Evolutionary conservation across 208 protist species (phyloP).

Genomic region (Trypanosoma vivax): DNA sequence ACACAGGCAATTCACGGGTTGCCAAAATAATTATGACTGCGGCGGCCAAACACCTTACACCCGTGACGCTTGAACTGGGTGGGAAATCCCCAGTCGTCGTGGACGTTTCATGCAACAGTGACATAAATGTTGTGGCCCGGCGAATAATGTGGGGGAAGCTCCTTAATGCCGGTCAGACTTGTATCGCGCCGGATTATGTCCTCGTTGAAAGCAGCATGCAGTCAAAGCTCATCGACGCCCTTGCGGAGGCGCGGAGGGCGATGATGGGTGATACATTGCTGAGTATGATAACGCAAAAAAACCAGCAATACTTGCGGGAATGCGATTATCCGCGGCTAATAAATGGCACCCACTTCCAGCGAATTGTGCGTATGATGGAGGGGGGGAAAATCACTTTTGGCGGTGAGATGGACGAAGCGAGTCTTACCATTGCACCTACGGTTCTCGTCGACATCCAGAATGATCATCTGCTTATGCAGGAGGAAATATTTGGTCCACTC

Average conservation of each 20-base stretch:
- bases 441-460: constrained; percentile 55
- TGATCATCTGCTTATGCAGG: constrained; percentile 37
- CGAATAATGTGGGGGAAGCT: constrained; percentile 72
- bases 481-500: constrained; percentile 94
- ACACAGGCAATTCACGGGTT: constrained; percentile 73
- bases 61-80: constrained; percentile 91
- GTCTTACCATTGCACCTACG: constrained; percentile 71
- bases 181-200: constrained; percentile 89
- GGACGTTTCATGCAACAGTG: constrained; percentile 29
- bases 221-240: constrained; percentile 37
- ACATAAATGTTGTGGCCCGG: constrained; percentile 48
- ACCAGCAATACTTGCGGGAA: background rate
- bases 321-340: constrained; percentile 37
- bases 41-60: constrained; percentile 83
- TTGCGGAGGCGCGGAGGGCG: constrained; percentile 19
- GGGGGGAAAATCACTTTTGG: constrained; percentile 59
- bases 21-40: constrained; percentile 74
- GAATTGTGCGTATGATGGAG: constrained; percentile 38
- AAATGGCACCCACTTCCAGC: constrained; percentile 30
- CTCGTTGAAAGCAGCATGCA: constrained; percentile 51
- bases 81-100: constrained; percentile 91
- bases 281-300: background rate
- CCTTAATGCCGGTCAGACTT: constrained; percentile 85
- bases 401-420: constrained; percentile 51
- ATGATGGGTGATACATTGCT: constrained; percentile 18